These are phyloP conservation scores for Neofusicoccum sp. DNA, from an alignment of 2,329 filamentous ascomycete species.

Conservation along the genomic window DNA sequence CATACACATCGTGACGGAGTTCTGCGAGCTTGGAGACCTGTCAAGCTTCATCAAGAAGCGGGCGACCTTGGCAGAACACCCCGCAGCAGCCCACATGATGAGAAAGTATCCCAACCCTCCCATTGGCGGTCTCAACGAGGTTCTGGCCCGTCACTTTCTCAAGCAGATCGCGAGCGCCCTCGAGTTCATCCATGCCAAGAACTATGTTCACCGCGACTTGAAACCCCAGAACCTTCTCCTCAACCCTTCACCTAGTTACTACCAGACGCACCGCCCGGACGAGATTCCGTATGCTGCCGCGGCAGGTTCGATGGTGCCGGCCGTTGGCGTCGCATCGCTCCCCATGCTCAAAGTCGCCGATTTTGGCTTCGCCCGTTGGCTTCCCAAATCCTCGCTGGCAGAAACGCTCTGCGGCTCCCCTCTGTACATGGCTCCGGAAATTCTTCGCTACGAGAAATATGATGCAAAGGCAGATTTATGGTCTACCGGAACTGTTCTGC, in stretches of 20 bases:
- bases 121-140: constrained; percentile 87
- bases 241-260: constrained; percentile 73
- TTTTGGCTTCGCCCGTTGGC: constrained; percentile 93
- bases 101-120: constrained; percentile 84
- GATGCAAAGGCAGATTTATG: constrained; percentile 95
- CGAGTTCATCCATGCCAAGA: constrained; percentile 78
- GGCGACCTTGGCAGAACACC: constrained; percentile 73
- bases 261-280: constrained; percentile 57
- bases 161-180: constrained; percentile 93
- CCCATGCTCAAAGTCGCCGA: constrained; percentile 98
- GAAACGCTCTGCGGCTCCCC: constrained; percentile 96
- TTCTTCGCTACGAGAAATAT: constrained; percentile 94
- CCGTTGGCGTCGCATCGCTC: constrained; percentile 75
- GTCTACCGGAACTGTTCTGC: constrained; percentile 94
- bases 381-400: constrained; percentile 86
- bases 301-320: constrained; percentile 75
- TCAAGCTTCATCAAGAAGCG: constrained; percentile 96
- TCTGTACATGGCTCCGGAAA: constrained; percentile 98
- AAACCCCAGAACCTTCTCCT: constrained; percentile 96
- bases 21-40: constrained; percentile 91
- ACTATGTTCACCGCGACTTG: constrained; percentile 93
- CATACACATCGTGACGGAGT: constrained; percentile 98
- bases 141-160: constrained; percentile 92
- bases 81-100: constrained; percentile 84
- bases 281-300: constrained; percentile 73